Evolutionary conservation across 495 filamentous ascomycete genomes (phyloP), one percentile per base, ranked within the genome.

Genomic region (Paragyromitra xinjiangensis): DNA sequence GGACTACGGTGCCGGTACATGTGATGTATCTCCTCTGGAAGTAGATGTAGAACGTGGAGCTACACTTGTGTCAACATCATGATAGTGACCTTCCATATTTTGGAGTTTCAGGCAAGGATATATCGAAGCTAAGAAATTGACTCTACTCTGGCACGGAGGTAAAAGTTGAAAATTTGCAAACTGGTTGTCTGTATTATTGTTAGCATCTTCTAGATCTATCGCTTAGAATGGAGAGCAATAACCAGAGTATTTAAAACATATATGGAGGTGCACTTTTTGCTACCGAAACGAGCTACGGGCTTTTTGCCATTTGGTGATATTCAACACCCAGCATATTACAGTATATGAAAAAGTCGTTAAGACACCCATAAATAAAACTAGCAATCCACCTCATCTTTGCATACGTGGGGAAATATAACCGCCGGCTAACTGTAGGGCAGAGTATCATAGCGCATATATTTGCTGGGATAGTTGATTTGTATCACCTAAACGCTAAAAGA

Each of bases 321-420:
- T 51, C 16, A n/a, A 6, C 6, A 16, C 6, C 19, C 19, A 8
- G 26, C 19, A 63, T 71, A 34, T 40, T 22, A 22, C 19, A 48
- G 9, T 9, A 29, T 51, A 37, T 40, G n/a, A 64, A 19, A n/a
- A 34, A 26, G 48, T 12, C 58, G 65, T 42, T 24, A 9, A 48
- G 24, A 9, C 24, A 29, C 24, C 53, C 39, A 34, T 8, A 62
- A 16, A 40, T 39, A 22, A 50, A 22, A 37, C 16, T 22, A 22
- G 56, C 24, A 64, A 61, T 70, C 16, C 7, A 61, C 34, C 11
- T 48, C 37, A 72, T 64, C 62, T 24, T 19, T 73, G 70, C 48
- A 73, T 65, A 73, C 45, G 61, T 22, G 61, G 48, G 70, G 50
- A 58, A 65, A 65, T 73, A 64, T 73, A 64, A 58, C 70, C 61